These are phyloP conservation scores for Trifolium pratense DNA, from an alignment of 306 rosid genomes.

Conservation along the genomic window DNA sequence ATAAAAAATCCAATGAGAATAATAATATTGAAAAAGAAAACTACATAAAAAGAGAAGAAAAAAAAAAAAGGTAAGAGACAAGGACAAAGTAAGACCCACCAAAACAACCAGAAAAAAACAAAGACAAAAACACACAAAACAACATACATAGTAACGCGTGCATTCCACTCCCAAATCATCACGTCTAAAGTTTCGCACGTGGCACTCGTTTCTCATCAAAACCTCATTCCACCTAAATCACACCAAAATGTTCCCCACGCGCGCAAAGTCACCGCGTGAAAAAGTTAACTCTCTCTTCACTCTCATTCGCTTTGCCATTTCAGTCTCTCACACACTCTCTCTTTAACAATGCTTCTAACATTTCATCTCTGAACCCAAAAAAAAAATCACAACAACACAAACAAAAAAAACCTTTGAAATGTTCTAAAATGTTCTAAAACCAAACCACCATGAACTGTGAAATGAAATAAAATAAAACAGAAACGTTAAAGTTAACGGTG, in stretches of 20 bases:
- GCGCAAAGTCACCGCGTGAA: slow-evolving; percentile 44
- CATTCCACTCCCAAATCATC: slow-evolving; percentile 56
- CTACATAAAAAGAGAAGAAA: neutral
- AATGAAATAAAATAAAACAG: neutral
- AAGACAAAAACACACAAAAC: slow-evolving; percentile 12
- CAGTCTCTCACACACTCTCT: slow-evolving; percentile 36
- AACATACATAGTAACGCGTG: slow-evolving; percentile 51
- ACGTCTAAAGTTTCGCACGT: slow-evolving; percentile 52
- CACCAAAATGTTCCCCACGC: slow-evolving; percentile 54
- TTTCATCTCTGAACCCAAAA: neutral
- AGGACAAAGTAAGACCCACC: slow-evolving; percentile 62
- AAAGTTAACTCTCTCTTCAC: slow-evolving; percentile 40
- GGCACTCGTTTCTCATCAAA: slow-evolving; percentile 39
- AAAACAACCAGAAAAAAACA: slow-evolving; percentile 51
- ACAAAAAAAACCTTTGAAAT: neutral
- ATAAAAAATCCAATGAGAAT: neutral
- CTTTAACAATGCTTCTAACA: slow-evolving; percentile 17
- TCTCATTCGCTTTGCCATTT: slow-evolving; percentile 47
- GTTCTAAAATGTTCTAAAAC: no score
- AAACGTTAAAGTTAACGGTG: neutral
- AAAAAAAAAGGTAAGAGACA: slow-evolving; percentile 39
- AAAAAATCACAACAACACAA: no score
- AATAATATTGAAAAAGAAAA: slow-evolving; percentile 11
- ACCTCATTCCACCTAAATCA: slow-evolving; percentile 31
- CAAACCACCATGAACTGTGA: no score